Evolutionary conservation across 192 early-diverging fungal genomes (phyloP).

Genomic region (Coemansia biformis): DNA sequence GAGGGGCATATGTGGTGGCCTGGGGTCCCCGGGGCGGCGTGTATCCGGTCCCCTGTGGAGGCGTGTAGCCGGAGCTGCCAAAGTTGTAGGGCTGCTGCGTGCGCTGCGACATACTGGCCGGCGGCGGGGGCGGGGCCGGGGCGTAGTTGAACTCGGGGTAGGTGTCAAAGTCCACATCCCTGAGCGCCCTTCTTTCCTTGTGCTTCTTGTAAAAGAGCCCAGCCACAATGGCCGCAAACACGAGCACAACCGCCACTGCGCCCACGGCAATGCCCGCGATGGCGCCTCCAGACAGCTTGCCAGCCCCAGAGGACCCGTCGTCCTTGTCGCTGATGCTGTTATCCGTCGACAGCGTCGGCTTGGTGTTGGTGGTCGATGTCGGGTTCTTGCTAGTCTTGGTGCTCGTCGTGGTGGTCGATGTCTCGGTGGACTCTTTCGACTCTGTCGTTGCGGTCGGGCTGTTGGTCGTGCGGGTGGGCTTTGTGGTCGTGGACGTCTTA

Average conservation of each 20-base stretch:
- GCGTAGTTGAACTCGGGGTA: conserved; percentile 11
- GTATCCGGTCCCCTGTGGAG: too few species aligned
- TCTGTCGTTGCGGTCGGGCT: too few species aligned
- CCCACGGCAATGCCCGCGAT: conserved; percentile 24
- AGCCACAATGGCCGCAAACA: conserved; percentile 6
- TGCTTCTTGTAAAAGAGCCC: conserved; percentile 7
- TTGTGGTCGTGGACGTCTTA: too few species aligned
- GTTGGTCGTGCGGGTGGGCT: too few species aligned
- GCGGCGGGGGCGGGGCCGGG: not conserved
- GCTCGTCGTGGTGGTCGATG: not conserved
- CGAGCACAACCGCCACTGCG: conserved; percentile 6
- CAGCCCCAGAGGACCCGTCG: not conserved
- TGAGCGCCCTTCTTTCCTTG: conserved; percentile 1
- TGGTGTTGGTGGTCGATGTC: too few species aligned
- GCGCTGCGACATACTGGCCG: not conserved
- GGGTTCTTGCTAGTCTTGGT: not conserved
- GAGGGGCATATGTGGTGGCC: too few species aligned
- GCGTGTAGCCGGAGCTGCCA: not conserved
- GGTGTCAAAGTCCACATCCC: conserved; percentile 5
- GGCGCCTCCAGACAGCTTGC: conserved; percentile 16
- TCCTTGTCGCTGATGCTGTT: not conserved
- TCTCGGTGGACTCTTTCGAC: too few species aligned
- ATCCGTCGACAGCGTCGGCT: not conserved
- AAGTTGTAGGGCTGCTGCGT: conserved; percentile 6
- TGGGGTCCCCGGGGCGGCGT: too few species aligned